Evolutionary conservation across 345 rosid species (phyloP), one percentile per base, ranked within the genome.

Genomic region (Combretum micranthum): DNA sequence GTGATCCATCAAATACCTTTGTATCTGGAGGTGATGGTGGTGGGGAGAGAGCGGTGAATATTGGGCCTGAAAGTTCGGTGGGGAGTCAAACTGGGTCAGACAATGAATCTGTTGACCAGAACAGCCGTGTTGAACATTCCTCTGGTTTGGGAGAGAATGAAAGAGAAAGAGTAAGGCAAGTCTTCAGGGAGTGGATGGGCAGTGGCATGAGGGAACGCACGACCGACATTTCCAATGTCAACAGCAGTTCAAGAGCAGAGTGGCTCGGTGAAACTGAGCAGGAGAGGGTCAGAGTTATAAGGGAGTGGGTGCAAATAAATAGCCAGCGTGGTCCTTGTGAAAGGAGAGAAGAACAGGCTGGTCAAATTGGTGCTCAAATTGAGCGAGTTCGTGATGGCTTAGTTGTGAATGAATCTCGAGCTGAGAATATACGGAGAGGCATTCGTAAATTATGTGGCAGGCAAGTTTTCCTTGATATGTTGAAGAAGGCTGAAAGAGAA

Each of bases 241-340:
- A 58, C 47, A 76, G 75, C 61, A 60, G 71, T 63, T 53, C 93
- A 44, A 80, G 85, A 62, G 78, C 76, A 11, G 90, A 82, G 50
- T 83, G 92, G 90, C 87, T 88, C 48, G 96, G 93, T 42, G 95
- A 92, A 75, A 83, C 76, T 17, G 98, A 92, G 67, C 98, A 88
- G 76, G 95, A 79, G 78, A 86, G 98, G 64, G 96, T 88, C 56
- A 83, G 98, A 72, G 66, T 77, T 49, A 80, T 84, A 72, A 84
- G 98, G 76, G 93, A 86, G 76, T 78, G 82, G 85, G 93, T 83
- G 50, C 96, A 88, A 66, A 78, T 69, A 82, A 86, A 81, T 71
- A 81, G 68, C 55, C 96, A 70, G 65, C 77, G 87, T 66, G 83
- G 72, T 80, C 74, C 75, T 74, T 55, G 72, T 61, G 81, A 81